Base-by-base conservation (phyloP, 2,329 filamentous ascomycete species). In the Tolypocladium amazonense region DNA sequence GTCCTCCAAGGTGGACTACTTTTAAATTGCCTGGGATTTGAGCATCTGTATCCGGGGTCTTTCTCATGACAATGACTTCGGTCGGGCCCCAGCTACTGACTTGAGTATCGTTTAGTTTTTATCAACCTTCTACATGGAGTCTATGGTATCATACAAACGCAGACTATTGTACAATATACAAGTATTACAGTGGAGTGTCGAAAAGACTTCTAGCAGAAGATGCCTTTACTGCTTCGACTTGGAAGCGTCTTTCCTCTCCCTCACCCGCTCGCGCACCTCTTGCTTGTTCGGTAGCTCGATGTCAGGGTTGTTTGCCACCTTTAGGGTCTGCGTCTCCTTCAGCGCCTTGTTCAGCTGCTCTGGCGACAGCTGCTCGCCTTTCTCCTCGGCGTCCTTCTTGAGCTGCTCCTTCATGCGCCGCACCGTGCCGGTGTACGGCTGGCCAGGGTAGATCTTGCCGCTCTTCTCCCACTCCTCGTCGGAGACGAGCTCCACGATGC, bases 401-500 rank as follows among this genome's bases (percentile, higher is more conserved):
- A 79, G 63, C 60, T 72, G 64, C 18, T 74, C 65, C 62, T 73
- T 73, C 54, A 82, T 68, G 57, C 71, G 65, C 47, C 83, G 77
- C 23, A 82, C 66, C 33, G 69, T 64, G 56, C 83, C 83, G 9
- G 76, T 81, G 65, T 67, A 74, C 0, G 79, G 75, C 71, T 84
- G 74, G 53, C 83, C 83, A 0, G 80, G 77, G 68, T 86, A 86
- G 23, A 72, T 72, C 62, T 74, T 60, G 35, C 82, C 82, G 59
- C 75, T 78, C 5, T 64, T 67, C 50, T 71, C 66, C 77, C 81
- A 86, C 61, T 79, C 79, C 55, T 81, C 75, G 66, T 88, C 82
- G 62, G 72, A 74, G 37, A 88, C 74, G 62, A 88, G 75, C 71
- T 86, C 76, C 57, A 88, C 76, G 63, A 87, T 78, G 54, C 83